Conservation (phyloP, 1,139 yeast genomes). For the Suhomyces kunorum region DNA sequence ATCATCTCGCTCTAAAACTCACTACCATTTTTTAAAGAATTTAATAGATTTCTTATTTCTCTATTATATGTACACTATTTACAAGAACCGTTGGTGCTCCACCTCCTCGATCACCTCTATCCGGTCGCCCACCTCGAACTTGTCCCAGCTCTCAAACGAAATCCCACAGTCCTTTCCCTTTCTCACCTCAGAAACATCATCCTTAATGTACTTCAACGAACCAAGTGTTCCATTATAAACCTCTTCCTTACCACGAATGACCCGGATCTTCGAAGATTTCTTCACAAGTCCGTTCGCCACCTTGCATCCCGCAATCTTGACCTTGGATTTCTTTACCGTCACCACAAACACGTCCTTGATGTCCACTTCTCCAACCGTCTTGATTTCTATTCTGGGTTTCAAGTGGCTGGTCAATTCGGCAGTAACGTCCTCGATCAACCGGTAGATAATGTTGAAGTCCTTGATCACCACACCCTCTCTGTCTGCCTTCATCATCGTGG, state of each 20-base stretch:
- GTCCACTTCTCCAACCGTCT: constrained; percentile 67
- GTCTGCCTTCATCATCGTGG: constrained; percentile 61
- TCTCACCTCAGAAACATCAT: constrained; percentile 72
- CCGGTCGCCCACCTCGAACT: constrained; percentile 72
- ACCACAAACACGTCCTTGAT: constrained; percentile 74
- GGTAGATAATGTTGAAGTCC: constrained; percentile 80
- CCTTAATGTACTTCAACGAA: constrained; percentile 80
- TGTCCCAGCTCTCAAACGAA: constrained; percentile 69
- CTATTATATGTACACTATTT: constrained; percentile 13
- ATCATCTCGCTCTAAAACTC: background rate
- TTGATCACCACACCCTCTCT: constrained; percentile 58
- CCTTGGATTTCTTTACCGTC: constrained; percentile 46
- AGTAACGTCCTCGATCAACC: constrained; percentile 82
- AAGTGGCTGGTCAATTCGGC: constrained; percentile 60
- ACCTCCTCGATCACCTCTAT: constrained; percentile 75
- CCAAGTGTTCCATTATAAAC: constrained; percentile 70
- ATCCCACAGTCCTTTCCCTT: constrained; percentile 93
- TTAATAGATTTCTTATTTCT: no score
- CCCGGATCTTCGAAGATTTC: constrained; percentile 61
- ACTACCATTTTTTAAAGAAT: background rate
- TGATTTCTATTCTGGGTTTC: constrained; percentile 67
- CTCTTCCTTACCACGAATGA: constrained; percentile 54
- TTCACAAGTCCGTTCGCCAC: constrained; percentile 71
- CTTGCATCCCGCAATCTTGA: constrained; percentile 84
- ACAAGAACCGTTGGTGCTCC: constrained; percentile 68